phyloP scores from a whole-genome alignment of 345 rosid genomes.

The Salix viminalis region DNA sequence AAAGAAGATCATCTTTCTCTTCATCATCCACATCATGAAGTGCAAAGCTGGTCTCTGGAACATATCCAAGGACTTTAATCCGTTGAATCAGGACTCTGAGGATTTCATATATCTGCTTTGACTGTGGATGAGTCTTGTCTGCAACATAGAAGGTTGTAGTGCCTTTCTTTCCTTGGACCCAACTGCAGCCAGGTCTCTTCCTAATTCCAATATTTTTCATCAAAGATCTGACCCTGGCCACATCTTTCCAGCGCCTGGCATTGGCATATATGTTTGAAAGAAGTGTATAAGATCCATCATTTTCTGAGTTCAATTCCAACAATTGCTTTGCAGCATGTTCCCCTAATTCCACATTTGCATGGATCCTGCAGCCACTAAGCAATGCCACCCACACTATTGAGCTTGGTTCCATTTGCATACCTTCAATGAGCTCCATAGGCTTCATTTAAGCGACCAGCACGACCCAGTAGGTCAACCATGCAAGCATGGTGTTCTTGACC shows the following conservation, averaged over 20 bases:
- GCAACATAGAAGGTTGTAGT: slow-evolving; percentile 70
- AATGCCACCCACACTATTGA: slow-evolving; percentile 67
- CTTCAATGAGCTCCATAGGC: slow-evolving; percentile 59
- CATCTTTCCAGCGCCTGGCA: slow-evolving; percentile 83
- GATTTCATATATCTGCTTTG: slow-evolving; percentile 46
- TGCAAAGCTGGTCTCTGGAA: slow-evolving; percentile 70
- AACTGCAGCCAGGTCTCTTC: slow-evolving; percentile 88
- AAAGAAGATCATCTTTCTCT: slow-evolving; percentile 73
- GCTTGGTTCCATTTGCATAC: slow-evolving; percentile 71
- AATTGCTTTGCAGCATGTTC: slow-evolving; percentile 57
- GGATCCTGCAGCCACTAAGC: slow-evolving; percentile 72
- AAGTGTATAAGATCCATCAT: slow-evolving; percentile 70
- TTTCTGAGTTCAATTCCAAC: slow-evolving; percentile 46
- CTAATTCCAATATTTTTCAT: slow-evolving; percentile 61
- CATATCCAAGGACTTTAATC: slow-evolving; percentile 72
- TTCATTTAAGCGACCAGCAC: slow-evolving; percentile 60
- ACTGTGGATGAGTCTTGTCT: slow-evolving; percentile 57
- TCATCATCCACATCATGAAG: slow-evolving; percentile 92
- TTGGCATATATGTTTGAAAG: slow-evolving; percentile 80
- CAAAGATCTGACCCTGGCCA: slow-evolving; percentile 59
- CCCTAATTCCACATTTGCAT: slow-evolving; percentile 71
- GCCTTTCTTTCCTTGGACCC: slow-evolving; percentile 80
- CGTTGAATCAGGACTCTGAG: slow-evolving; percentile 53
- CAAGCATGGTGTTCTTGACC: slow-evolving; percentile 77
- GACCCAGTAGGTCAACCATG: slow-evolving; percentile 78